These are phyloP conservation scores for Botryotinia narcissicola DNA, from an alignment of 2,329 filamentous ascomycete species.

Conservation along the genomic window DNA sequence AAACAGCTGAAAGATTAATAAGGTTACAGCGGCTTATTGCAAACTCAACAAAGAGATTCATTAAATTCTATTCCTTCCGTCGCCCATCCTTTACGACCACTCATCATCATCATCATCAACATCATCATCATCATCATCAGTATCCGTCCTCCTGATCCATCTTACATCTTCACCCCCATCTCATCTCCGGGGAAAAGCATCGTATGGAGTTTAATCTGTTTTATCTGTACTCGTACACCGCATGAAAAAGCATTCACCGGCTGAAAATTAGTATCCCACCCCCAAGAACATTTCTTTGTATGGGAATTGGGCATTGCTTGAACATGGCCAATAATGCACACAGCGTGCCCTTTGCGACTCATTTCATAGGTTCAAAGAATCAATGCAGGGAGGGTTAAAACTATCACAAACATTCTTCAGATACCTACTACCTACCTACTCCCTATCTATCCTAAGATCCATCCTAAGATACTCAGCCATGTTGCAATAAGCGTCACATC, in stretches of 20 bases:
- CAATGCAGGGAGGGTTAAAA: background rate
- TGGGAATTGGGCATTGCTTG: background rate
- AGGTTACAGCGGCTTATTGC: background rate
- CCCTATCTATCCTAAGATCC: too few relatives aligned
- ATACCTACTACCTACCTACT: too few relatives aligned
- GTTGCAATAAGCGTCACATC: slow-evolving; percentile 2
- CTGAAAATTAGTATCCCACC: background rate
- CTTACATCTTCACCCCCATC: background rate
- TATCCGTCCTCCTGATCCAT: background rate
- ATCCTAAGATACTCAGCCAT: background rate
- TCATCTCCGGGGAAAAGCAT: background rate
- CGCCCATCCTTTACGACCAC: background rate
- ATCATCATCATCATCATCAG: background rate
- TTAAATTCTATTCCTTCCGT: background rate
- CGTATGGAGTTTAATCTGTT: background rate
- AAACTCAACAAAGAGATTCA: background rate
- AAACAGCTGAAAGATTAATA: background rate
- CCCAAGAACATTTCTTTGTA: background rate
- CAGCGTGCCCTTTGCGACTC: background rate
- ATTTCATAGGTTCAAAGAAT: background rate
- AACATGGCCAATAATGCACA: background rate
- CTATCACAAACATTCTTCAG: background rate
- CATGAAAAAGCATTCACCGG: background rate
- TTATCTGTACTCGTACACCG: background rate
- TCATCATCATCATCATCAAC: background rate